A percentile compares a stretch with the other conserved stretches of the same genome.
Evolutionary conservation across 148 eudicot species (phyloP).

Genomic region (Suaeda aralocaspica): DNA sequence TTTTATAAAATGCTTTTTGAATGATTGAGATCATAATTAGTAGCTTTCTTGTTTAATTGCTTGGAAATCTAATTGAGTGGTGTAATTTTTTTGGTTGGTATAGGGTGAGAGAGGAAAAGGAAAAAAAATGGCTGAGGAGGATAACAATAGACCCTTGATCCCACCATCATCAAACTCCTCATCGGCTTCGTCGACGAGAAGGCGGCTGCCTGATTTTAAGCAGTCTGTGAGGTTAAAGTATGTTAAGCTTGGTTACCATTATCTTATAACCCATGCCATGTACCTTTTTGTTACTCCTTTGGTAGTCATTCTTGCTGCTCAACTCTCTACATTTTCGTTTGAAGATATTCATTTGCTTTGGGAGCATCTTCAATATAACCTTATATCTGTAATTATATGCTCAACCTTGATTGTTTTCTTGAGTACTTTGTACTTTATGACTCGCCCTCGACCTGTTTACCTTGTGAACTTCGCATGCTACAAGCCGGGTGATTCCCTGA

Average conservation of each 20-base stretch:
- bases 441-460: conserved; percentile 72
- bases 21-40: conserved; percentile 3
- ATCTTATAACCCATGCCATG: conserved; percentile 71
- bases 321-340: conserved; percentile 53
- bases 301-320: conserved; percentile 50
- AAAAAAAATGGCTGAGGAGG: conserved; percentile 43
- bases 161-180: conserved; percentile 30
- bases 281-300: conserved; percentile 58
- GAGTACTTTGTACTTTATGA: conserved; percentile 55
- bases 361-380: conserved; percentile 63
- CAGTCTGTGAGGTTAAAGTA: conserved; percentile 65
- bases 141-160: conserved; percentile 34
- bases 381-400: conserved; percentile 54
- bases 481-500: conserved; percentile 47
- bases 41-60: neutral
- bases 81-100: neutral
- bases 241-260: conserved; percentile 76
- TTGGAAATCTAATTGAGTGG: conserved; percentile 14
- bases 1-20: neutral
- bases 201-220: conserved; percentile 65
- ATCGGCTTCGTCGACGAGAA: conserved; percentile 15
- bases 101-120: conserved; percentile 12
- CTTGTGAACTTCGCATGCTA: conserved; percentile 66
- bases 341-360: conserved; percentile 54
- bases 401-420: conserved; percentile 70